Percentiles rank a stretch among this genome's conserved stretches.
phyloP scores from a whole-genome alignment of 768 basidiomycete genomes.

The Psilocybe subaeruginosa region DNA sequence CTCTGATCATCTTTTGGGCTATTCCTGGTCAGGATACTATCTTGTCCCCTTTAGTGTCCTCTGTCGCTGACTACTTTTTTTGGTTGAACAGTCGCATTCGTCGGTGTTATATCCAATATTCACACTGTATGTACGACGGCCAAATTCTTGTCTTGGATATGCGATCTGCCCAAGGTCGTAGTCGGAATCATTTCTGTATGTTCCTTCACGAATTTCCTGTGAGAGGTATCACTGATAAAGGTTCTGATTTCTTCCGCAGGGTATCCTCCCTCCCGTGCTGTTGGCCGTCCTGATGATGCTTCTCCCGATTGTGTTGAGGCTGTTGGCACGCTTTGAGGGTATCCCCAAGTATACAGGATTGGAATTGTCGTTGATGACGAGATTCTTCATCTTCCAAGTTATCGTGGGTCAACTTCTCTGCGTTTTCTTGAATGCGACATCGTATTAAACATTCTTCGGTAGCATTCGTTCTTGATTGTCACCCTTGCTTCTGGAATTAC shows the following conservation, averaged over 20 bases:
- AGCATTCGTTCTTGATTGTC: slow-evolving; percentile 95
- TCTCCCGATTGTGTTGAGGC: slow-evolving; percentile 76
- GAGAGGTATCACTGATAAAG: background rate
- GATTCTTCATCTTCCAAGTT: slow-evolving; percentile 92
- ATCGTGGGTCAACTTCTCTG: slow-evolving; percentile 57
- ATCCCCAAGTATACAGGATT: slow-evolving; percentile 83
- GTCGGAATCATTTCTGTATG: slow-evolving; percentile 73
- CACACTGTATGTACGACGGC: slow-evolving; percentile 63
- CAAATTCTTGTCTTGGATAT: slow-evolving; percentile 85
- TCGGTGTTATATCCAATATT: slow-evolving; percentile 87
- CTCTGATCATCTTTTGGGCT: slow-evolving; percentile 85
- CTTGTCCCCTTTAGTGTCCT: background rate
- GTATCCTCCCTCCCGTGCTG: slow-evolving; percentile 85
- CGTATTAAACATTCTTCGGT: slow-evolving; percentile 1
- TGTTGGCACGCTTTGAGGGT: slow-evolving; percentile 86
- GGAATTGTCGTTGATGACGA: slow-evolving; percentile 89
- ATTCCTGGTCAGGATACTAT: slow-evolving; percentile 60
- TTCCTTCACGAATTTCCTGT: background rate
- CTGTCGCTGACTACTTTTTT: background rate
- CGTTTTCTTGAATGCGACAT: background rate
- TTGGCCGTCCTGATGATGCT: slow-evolving; percentile 93
- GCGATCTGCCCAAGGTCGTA: slow-evolving; percentile 62
- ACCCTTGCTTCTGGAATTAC: slow-evolving; percentile 86
- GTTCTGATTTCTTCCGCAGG: slow-evolving; percentile 38
- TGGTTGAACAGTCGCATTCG: slow-evolving; percentile 62